These are phyloP conservation scores for Mycena galopus DNA, from an alignment of 768 basidiomycete genomes.

Conservation along the genomic window DNA sequence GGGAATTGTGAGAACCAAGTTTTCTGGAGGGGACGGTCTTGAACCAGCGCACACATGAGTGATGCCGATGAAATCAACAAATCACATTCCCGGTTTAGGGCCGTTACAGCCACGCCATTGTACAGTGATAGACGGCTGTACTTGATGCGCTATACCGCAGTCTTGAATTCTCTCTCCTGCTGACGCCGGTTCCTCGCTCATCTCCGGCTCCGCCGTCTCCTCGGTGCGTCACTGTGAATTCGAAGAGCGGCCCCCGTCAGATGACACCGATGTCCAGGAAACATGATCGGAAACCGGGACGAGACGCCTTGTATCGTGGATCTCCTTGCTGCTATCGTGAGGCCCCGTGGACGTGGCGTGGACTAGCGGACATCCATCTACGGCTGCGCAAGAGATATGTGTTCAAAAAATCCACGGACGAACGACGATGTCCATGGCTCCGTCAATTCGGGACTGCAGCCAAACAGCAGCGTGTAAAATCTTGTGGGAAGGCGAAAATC, in stretches of 20 bases:
- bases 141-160: not conserved
- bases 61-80: constrained; percentile 71
- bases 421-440: no score
- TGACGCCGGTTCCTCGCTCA: not conserved
- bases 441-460: no score
- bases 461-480: no score
- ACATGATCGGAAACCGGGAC: no score
- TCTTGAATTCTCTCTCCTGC: not conserved
- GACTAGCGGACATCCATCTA: not conserved
- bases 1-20: constrained; percentile 86
- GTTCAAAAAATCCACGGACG: not conserved
- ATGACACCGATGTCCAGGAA: no score
- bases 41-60: constrained; percentile 89
- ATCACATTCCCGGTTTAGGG: constrained; percentile 86
- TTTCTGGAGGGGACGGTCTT: constrained; percentile 95
- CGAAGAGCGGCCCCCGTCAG: no score
- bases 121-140: constrained; percentile 28
- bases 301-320: no score
- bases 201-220: no score
- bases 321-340: not conserved
- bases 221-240: no score
- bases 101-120: constrained; percentile 85
- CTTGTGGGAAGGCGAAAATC: no score
- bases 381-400: not conserved
- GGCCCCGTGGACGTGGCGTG: not conserved